Evolutionary conservation across 352 stramenopile species (phyloP).

Genomic region (Nothophytophthora sp.): DNA sequence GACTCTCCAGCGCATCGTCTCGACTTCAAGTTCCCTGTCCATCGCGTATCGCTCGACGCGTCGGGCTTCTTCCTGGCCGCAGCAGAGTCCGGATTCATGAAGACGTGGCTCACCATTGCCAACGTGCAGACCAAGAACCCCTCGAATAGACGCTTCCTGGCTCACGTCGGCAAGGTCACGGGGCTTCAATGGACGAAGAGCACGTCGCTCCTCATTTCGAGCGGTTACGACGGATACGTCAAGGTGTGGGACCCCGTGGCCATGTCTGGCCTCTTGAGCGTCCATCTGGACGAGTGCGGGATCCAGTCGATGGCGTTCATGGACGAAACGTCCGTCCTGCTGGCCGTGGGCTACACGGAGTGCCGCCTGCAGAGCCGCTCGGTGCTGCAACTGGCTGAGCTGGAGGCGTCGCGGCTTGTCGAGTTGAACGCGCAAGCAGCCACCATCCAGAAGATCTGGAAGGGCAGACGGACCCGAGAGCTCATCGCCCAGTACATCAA

Average conservation of each 20-base stretch:
- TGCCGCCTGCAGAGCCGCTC: slow-evolving; percentile 38
- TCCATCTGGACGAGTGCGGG: slow-evolving; percentile 51
- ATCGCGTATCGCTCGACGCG: slow-evolving; percentile 41
- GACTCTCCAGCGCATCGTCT: slow-evolving; percentile 11
- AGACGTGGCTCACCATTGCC: slow-evolving; percentile 57
- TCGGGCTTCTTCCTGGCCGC: slow-evolving; percentile 38
- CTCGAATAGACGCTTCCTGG: slow-evolving; percentile 42
- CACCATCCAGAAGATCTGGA: slow-evolving; percentile 64
- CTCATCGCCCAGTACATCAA: slow-evolving; percentile 56
- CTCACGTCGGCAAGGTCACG: slow-evolving; percentile 56
- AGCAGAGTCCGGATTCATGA: slow-evolving; percentile 46
- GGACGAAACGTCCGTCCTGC: slow-evolving; percentile 23
- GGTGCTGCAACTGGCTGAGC: slow-evolving; percentile 36
- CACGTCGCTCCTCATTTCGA: slow-evolving; percentile 44
- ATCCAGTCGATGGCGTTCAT: slow-evolving; percentile 38
- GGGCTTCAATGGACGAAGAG: slow-evolving; percentile 49
- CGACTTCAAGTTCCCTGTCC: slow-evolving; percentile 38
- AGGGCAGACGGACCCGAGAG: slow-evolving; percentile 46
- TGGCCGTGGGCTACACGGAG: slow-evolving; percentile 42
- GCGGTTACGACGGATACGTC: slow-evolving; percentile 60
- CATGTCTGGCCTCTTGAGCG: slow-evolving; percentile 20
- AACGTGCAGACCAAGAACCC: slow-evolving; percentile 20
- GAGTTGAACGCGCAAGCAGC: slow-evolving; percentile 34
- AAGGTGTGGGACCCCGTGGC: slow-evolving; percentile 57
- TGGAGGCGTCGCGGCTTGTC: slow-evolving; percentile 38